Conservation (phyloP, 1,284 basidiomycete species). For the Microbotryum silenes-acaulis region DNA sequence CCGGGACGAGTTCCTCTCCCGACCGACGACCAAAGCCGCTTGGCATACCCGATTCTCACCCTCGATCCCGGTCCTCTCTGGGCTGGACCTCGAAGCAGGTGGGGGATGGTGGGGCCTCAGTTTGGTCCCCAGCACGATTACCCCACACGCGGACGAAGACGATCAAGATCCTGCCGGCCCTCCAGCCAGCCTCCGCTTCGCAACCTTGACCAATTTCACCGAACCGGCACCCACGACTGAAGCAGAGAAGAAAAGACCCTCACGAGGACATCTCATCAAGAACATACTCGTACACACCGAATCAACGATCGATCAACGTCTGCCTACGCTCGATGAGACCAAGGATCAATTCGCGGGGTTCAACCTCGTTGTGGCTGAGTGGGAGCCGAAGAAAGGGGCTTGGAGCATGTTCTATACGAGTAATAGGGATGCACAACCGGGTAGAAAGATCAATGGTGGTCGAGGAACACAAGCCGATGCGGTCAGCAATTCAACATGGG, state of each 20-base stretch:
- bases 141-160: no score
- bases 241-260: slow-evolving; percentile 8
- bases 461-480: slow-evolving; percentile 9
- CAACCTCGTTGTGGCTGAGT: slow-evolving; percentile 32
- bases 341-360: slow-evolving; percentile 31
- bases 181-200: slow-evolving; percentile 17
- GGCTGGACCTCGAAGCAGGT: slow-evolving; percentile 32
- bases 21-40: slow-evolving; percentile 24
- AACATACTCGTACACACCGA: slow-evolving; percentile 6
- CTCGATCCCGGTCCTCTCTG: slow-evolving; percentile 21
- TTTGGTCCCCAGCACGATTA: slow-evolving; percentile 8
- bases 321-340: slow-evolving; percentile 13
- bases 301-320: slow-evolving; percentile 13
- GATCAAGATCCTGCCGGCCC: no score
- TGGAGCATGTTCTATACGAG: slow-evolving; percentile 28
- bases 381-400: background rate
- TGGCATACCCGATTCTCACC: slow-evolving; percentile 11
- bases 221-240: slow-evolving; percentile 14
- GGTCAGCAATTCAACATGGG: slow-evolving; percentile 28
- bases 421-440: slow-evolving; percentile 20
- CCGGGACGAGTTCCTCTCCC: slow-evolving; percentile 34
- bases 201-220: slow-evolving; percentile 34
- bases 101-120: slow-evolving; percentile 34
- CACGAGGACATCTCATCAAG: slow-evolving; percentile 20
- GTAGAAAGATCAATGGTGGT: slow-evolving; percentile 8